Evolutionary conservation across 192 early-diverging fungal species (phyloP), one percentile per base, ranked within the genome.

Genomic region (Chytriomyces confervae): DNA sequence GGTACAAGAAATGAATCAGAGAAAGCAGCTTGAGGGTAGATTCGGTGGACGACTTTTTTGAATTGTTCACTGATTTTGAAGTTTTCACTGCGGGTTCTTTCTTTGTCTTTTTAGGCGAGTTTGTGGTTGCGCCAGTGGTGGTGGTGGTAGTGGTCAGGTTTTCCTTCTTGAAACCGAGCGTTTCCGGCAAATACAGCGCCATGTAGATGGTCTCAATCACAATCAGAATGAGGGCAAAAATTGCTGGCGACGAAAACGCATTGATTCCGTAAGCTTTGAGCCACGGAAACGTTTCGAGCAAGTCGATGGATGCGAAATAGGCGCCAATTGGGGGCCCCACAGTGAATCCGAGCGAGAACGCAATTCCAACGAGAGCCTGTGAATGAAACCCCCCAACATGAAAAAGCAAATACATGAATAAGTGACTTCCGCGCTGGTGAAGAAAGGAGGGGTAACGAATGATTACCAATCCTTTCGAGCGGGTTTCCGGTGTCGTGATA

Each of bases 291-390:
- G 65, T 24, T 18, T 81, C 48, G 8, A 77, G 86, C 82, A 87
- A 70, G 64, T 87, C 79, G 23, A 86, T 60, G n/a, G 77, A 78
- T 7, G 88, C 81, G 62, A 89, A 84, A 67, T 86, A 89, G 11
- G 88, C 88, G 27, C 96, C 95, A 9, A 97, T 78, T 16, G 96
- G 92, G 1, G 97, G 97, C 6, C 97, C 97, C 73, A 97, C 69
- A 6, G 97, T 98, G 77, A 99, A 99, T 7, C 96, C 96, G 24
- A 96, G 88, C 1, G 95, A 93, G 86, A 99, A 99, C 1, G 96
- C 95, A 66, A 99, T 96, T 20, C 97, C 97, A 0, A 99, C 96
- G 62, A 96, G 86, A 24, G 97, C 96, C 92, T 93, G 51, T 68
- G 63, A 72, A 72, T 24, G 24, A 36, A 36, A 36, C 36, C 36